Base-by-base conservation (phyloP, 257 asterid species). In the Solanum pinnatisectum region DNA sequence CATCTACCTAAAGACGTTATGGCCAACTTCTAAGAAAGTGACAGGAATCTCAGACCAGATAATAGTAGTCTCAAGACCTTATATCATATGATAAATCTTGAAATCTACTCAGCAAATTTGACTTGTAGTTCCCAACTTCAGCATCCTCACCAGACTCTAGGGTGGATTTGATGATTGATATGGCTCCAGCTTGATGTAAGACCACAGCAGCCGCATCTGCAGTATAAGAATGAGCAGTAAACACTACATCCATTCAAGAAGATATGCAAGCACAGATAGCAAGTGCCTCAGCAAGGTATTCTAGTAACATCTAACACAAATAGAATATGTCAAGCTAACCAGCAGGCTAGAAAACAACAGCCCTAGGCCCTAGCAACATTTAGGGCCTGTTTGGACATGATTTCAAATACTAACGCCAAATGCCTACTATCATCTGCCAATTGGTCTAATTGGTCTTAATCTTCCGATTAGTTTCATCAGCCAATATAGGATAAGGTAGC, bases 201-300 rank as follows among this genome's bases (percentile, higher is more conserved):
- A 92, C 92, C 90, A 90, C 92, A 10, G 89, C 94, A 89, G 95
- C 99, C 84, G 90, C 94, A 86, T 93, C 99, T 96, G 87, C 91
- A 92, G 87, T 65, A 87, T 8, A 30, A 30, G 71, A 63, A 77
- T 63, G 12, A 20, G 70, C 81, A 37, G n/a, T 60, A 37, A 5
- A 13, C 9, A 18, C 70, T 20, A 46, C 27, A 16, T 60, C 63
- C 70, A 63, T 63, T 23, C 15, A 13, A 32, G 14, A 35, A 40
- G 8, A 8, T 32, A 65, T 30, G 7, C 63, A n/a, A 81, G 68
- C 40, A 16, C 78, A 59, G 10, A 68, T 20, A 37, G 42, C 8
- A 33, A 83, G 35, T 63, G 16, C 63, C 86, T 36, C 49, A 18
- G 18, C 49, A 46, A 20, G 15, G 39, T 5, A 39, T 10, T 73